Evolutionary conservation across 2,329 filamentous ascomycete species (phyloP).

Genomic region (Fusarium udum): DNA sequence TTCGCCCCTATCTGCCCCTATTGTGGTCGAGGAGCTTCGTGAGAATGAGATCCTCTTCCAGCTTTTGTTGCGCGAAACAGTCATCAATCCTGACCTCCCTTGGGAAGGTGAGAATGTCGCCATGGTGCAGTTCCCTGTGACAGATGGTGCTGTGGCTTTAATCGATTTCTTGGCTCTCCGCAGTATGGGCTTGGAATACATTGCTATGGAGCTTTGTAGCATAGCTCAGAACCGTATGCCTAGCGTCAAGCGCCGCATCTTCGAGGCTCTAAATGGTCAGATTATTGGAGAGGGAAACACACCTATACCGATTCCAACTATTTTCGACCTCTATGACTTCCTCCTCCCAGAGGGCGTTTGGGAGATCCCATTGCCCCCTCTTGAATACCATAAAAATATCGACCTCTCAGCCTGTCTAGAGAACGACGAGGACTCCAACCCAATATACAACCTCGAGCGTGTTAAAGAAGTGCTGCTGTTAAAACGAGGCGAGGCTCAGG

Average conservation of each 20-base stretch:
- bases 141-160: slow-evolving; percentile 73
- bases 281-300: slow-evolving; percentile 74
- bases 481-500: slow-evolving; percentile 69
- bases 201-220: slow-evolving; percentile 83
- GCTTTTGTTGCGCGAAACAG: slow-evolving; percentile 74
- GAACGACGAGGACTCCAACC: slow-evolving; percentile 64
- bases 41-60: slow-evolving; percentile 82
- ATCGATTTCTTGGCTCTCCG: slow-evolving; percentile 82
- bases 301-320: slow-evolving; percentile 72
- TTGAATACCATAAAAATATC: slow-evolving; percentile 71
- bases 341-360: slow-evolving; percentile 65
- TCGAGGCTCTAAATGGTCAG: slow-evolving; percentile 80
- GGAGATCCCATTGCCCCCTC: slow-evolving; percentile 60
- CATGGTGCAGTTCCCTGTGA: slow-evolving; percentile 73
- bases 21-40: slow-evolving; percentile 83
- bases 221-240: slow-evolving; percentile 76
- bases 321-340: slow-evolving; percentile 96
- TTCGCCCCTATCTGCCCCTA: slow-evolving; percentile 77
- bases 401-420: slow-evolving; percentile 73
- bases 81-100: slow-evolving; percentile 72
- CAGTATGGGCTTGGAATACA: slow-evolving; percentile 83
- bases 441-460: slow-evolving; percentile 74
- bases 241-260: slow-evolving; percentile 73
- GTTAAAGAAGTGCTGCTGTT: slow-evolving; percentile 79
- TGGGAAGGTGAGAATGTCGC: slow-evolving; percentile 77